Evolutionary conservation across 2,329 filamentous ascomycete genomes (phyloP).

Genomic region (Cordyceps tenuipes): DNA sequence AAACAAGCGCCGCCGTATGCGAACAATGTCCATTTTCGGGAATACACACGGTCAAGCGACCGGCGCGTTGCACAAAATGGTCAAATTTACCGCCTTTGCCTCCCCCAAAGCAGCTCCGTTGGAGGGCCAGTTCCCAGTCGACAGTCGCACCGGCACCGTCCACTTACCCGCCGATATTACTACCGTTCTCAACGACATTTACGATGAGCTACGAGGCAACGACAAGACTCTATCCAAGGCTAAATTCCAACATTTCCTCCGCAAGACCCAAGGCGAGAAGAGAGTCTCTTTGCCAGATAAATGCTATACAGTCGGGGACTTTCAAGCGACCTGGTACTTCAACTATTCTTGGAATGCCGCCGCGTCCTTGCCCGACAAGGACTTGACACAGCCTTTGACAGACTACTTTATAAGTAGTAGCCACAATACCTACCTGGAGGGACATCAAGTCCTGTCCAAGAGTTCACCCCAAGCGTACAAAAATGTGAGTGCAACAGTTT

Average conservation of each 20-base stretch:
- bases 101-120: conserved; percentile 22
- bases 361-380: conserved; percentile 39
- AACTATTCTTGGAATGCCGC: conserved; percentile 36
- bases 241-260: conserved; percentile 42
- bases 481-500: conserved; percentile 44
- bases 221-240: conserved; percentile 24
- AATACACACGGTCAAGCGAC: conserved; percentile 25
- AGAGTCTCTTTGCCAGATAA: conserved; percentile 29
- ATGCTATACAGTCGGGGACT: conserved; percentile 38
- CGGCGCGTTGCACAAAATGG: conserved; percentile 24
- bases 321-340: conserved; percentile 40
- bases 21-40: conserved; percentile 33
- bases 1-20: conserved; percentile 22
- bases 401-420: conserved; percentile 94
- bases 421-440: conserved; percentile 87
- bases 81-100: conserved; percentile 26
- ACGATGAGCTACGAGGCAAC: conserved; percentile 33
- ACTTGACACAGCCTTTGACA: conserved; percentile 61
- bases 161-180: conserved; percentile 42
- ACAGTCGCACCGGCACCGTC: conserved; percentile 21
- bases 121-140: conserved; percentile 17
- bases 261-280: conserved; percentile 38
- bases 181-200: conserved; percentile 39
- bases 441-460: conserved; percentile 74
- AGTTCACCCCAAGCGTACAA: conserved; percentile 73